Conservation (phyloP, 2,329 filamentous ascomycete genomes). For the Tricladium varicosporioides region DNA sequence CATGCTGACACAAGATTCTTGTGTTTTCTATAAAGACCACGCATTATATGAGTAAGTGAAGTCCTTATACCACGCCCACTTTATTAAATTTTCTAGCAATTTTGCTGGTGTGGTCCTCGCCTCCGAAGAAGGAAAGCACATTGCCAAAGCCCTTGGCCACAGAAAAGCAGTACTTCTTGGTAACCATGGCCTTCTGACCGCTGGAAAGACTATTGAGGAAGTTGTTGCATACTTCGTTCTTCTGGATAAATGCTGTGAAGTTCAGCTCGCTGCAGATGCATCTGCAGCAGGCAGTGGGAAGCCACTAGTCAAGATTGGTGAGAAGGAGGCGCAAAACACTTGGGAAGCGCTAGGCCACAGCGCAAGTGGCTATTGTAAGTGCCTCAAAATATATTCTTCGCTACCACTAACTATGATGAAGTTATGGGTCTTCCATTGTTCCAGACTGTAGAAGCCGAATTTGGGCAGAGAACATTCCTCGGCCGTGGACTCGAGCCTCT, state of each 20-base stretch:
- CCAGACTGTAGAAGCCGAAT: conserved; percentile 19
- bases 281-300: conserved; percentile 59
- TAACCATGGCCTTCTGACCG: conserved; percentile 52
- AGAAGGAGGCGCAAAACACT: conserved; percentile 65
- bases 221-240: conserved; percentile 50
- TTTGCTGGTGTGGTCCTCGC: conserved; percentile 51
- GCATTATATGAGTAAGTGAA: conserved; percentile 37
- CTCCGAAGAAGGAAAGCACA: conserved; percentile 47
- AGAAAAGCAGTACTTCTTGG: conserved; percentile 49
- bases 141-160: conserved; percentile 43
- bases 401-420: conserved; percentile 3
- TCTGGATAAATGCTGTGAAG: conserved; percentile 45
- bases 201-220: conserved; percentile 46
- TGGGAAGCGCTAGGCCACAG: conserved; percentile 61
- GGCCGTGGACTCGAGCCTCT: conserved; percentile 17
- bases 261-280: conserved; percentile 51
- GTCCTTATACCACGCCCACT: background rate
- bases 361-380: conserved; percentile 21
- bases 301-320: conserved; percentile 60
- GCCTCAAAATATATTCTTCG: background rate
- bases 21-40: conserved; percentile 44
- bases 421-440: conserved; percentile 19
- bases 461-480: conserved; percentile 16
- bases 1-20: conserved; percentile 55
- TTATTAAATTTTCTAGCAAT: conserved; percentile 24